These are phyloP conservation scores for Linum trigynum DNA, from an alignment of 345 rosid species.

Conservation along the genomic window DNA sequence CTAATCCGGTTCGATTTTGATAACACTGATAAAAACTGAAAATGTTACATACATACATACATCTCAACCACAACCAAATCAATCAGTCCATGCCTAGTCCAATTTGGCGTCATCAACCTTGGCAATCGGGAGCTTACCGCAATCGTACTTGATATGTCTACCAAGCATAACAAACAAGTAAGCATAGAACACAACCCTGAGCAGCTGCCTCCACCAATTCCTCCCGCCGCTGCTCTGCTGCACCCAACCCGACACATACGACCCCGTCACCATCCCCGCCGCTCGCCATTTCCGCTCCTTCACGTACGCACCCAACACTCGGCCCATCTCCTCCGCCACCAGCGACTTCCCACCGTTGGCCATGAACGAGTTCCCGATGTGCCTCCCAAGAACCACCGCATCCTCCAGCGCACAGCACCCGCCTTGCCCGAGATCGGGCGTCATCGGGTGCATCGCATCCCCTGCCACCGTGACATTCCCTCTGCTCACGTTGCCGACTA, in stretches of 20 bases:
- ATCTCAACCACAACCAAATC: too few relatives aligned
- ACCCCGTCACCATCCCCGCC: neutral
- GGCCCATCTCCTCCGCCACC: neutral
- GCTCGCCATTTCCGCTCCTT: neutral
- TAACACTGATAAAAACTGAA: too few relatives aligned
- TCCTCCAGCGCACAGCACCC: neutral
- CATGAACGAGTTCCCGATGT: neutral
- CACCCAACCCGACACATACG: neutral
- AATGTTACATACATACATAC: too few relatives aligned
- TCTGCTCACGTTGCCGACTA: neutral
- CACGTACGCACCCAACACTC: neutral
- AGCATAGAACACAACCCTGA: neutral
- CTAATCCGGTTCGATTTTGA: too few relatives aligned
- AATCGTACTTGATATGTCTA: neutral
- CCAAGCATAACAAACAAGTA: neutral
- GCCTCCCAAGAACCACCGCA: neutral
- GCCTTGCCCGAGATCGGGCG: neutral
- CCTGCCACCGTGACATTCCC: neutral
- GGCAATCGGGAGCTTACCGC: neutral
- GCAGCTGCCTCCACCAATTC: neutral
- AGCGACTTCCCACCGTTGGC: neutral
- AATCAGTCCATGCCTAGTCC: too few relatives aligned
- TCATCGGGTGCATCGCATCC: slow-evolving; percentile 1
- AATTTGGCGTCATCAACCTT: too few relatives aligned
- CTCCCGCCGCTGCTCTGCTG: neutral